phyloP scores from a whole-genome alignment of 139 green algal genomes.

The Chlamydomonas sphaeroides region DNA sequence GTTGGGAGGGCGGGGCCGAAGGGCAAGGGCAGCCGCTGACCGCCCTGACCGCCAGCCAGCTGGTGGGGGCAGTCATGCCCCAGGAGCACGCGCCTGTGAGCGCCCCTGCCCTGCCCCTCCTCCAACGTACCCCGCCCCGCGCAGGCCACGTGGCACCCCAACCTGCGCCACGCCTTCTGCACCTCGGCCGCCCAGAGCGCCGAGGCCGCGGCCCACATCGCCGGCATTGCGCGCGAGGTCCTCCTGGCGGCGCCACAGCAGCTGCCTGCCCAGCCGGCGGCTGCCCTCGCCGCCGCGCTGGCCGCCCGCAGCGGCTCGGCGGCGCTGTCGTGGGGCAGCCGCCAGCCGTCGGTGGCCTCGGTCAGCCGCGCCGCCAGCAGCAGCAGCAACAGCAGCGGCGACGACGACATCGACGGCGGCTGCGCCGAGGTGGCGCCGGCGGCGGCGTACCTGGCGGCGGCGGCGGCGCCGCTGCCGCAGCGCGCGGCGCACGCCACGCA shows the following conservation, averaged over 20 bases:
- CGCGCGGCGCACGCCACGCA: background rate
- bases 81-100: no score
- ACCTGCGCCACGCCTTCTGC: conserved; percentile 40
- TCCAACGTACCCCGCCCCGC: no score
- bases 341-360: background rate
- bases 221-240: background rate
- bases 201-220: background rate
- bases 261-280: no score
- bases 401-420: no score
- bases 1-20: background rate
- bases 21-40: background rate
- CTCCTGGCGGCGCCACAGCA: no score
- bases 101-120: background rate
- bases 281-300: no score
- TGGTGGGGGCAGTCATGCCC: background rate
- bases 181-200: conserved; percentile 9
- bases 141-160: conserved; percentile 32
- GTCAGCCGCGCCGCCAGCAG: background rate
- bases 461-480: no score
- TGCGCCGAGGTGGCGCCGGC: no score
- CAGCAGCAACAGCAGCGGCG: background rate
- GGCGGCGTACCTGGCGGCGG: no score
- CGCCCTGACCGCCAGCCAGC: background rate
- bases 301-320: background rate
- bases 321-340: background rate